Percentiles rank a stretch among this genome's conserved stretches.
Evolutionary conservation across 768 basidiomycete species (phyloP).

Genomic region (Auricularia cornea): DNA sequence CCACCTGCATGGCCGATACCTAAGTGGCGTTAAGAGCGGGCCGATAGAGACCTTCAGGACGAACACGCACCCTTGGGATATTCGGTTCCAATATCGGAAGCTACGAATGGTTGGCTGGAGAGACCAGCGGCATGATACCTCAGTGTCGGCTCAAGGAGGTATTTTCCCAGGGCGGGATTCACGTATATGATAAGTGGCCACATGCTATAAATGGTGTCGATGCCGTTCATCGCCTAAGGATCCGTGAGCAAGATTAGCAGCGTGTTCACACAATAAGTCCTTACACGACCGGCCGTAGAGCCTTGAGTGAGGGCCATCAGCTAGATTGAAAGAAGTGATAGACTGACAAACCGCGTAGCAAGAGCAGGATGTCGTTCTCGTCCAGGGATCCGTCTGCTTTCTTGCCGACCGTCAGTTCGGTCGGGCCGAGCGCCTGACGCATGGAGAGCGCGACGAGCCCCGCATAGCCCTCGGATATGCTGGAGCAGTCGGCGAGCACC

Average conservation of each 20-base stretch:
- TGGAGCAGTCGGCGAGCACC: slow-evolving; percentile 5
- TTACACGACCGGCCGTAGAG: no score
- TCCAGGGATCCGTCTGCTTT: slow-evolving; percentile 1
- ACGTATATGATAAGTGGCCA: slow-evolving; percentile 13
- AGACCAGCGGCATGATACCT: neutral
- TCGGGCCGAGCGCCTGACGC: slow-evolving; percentile 14
- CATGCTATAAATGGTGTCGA: slow-evolving; percentile 14
- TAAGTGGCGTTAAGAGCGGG: no score
- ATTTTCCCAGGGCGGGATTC: slow-evolving; percentile 10
- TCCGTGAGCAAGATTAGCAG: no score
- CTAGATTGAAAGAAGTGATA: slow-evolving; percentile 5
- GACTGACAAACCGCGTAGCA: slow-evolving; percentile 11
- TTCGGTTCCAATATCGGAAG: no score
- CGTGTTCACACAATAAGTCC: no score
- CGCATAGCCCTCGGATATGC: slow-evolving; percentile 13
- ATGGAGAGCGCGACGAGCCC: slow-evolving; percentile 12
- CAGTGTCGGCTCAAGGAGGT: neutral
- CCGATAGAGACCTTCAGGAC: no score
- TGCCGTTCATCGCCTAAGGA: neutral
- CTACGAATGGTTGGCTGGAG: no score
- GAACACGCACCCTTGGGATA: no score
- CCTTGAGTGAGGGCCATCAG: no score
- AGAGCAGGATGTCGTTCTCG: slow-evolving; percentile 7
- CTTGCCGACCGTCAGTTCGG: slow-evolving; percentile 11
- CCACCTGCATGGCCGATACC: no score